Conservation (phyloP, 2,329 filamentous ascomycete genomes). For the Nectriaceae sp. region DNA sequence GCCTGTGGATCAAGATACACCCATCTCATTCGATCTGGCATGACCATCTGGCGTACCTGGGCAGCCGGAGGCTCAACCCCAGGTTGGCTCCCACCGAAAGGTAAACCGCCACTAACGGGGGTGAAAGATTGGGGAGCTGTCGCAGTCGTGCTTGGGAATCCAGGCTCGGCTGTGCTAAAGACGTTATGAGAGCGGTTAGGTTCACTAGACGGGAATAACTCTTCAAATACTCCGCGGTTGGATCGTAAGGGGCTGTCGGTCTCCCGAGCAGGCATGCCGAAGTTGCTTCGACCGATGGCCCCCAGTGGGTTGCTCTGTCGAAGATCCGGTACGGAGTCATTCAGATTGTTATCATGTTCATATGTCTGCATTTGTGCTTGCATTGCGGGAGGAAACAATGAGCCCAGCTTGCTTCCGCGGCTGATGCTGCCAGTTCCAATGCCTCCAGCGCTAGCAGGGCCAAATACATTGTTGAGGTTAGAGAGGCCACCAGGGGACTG, state of each 20-base stretch:
- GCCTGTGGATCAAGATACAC: constrained; percentile 96
- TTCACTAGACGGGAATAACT: constrained; percentile 48
- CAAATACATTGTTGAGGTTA: constrained; percentile 70
- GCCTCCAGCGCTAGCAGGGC: constrained; percentile 56
- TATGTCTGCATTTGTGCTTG: constrained; percentile 84
- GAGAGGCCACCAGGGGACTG: constrained; percentile 72
- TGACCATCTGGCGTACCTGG: constrained; percentile 90
- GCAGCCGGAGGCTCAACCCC: constrained; percentile 56
- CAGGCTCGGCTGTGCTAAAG: constrained; percentile 41
- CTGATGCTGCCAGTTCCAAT: constrained; percentile 67
- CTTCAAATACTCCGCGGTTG: constrained; percentile 57
- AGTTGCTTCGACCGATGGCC: constrained; percentile 64
- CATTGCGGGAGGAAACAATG: constrained; percentile 85
- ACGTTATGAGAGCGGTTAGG: constrained; percentile 34
- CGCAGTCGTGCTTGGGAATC: constrained; percentile 36
- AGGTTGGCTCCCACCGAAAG: constrained; percentile 38
- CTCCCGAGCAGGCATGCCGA: constrained; percentile 56
- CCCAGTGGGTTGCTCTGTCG: constrained; percentile 65
- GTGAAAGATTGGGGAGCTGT: constrained; percentile 37
- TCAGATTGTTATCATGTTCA: constrained; percentile 64
- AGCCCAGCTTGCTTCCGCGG: constrained; percentile 79
- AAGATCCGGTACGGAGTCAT: constrained; percentile 60
- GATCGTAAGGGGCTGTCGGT: constrained; percentile 60
- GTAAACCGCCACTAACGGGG: constrained; percentile 36
- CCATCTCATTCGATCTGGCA: constrained; percentile 99